These are phyloP conservation scores for Amanita fuliginea DNA, from an alignment of 768 basidiomycete genomes.

Conservation along the genomic window DNA sequence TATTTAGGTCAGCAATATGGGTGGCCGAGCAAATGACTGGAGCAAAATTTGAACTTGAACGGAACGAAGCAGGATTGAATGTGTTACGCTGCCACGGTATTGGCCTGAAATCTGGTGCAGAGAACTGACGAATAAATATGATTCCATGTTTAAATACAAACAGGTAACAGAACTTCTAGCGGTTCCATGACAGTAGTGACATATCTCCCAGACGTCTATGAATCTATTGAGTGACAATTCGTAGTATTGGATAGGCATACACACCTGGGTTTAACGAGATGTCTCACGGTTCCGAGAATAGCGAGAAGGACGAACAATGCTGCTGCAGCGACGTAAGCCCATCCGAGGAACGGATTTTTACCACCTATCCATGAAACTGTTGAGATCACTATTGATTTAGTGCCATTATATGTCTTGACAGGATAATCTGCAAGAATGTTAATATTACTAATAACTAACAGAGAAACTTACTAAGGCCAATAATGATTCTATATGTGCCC, in stretches of 20 bases:
- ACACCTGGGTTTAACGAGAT: conserved; percentile 87
- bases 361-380: conserved; percentile 99
- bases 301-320: conserved; percentile 83
- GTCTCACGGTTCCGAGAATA: conserved; percentile 79
- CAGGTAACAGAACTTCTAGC: conserved; percentile 18
- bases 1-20: conserved; percentile 55
- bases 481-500: conserved; percentile 66
- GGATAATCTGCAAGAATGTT: conserved; percentile 64
- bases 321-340: conserved; percentile 91
- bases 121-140: not conserved
- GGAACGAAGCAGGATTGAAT: conserved; percentile 26
- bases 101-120: conserved; percentile 32
- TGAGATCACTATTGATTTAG: conserved; percentile 93
- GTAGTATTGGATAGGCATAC: conserved; percentile 10
- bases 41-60: conserved; percentile 48
- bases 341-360: conserved; percentile 96
- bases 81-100: conserved; percentile 56
- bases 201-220: conserved; percentile 76
- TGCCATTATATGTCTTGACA: conserved; percentile 82
- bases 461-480: conserved; percentile 67
- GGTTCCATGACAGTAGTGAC: conserved; percentile 80
- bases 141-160: not conserved
- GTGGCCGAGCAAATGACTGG: conserved; percentile 57
- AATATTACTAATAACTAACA: conserved; percentile 3
- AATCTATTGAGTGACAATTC: conserved; percentile 6